phyloP scores from a whole-genome alignment of 495 filamentous ascomycete species.

The Alectoria sarmentosa region DNA sequence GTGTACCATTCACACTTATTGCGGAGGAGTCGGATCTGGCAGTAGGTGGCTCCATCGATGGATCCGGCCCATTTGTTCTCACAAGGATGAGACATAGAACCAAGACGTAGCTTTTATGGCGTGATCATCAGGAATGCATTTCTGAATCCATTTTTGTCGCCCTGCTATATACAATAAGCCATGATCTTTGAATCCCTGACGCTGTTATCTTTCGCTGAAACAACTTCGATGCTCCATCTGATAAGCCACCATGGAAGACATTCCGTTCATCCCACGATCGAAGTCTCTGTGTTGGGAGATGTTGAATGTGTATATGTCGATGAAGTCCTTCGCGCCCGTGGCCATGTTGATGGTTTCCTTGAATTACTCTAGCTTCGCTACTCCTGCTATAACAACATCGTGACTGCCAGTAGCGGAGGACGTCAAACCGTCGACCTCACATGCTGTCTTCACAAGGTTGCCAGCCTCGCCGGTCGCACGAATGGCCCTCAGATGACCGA shows the following conservation, averaged over 20 bases:
- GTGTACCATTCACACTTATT: not conserved
- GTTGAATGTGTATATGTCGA: slow-evolving; percentile 58
- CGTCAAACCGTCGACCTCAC: slow-evolving; percentile 46
- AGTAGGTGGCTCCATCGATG: not conserved
- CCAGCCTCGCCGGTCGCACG: slow-evolving; percentile 67
- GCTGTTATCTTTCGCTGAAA: not conserved
- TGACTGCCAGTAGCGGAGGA: slow-evolving; percentile 37
- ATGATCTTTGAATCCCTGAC: not conserved
- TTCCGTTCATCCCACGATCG: slow-evolving; percentile 63
- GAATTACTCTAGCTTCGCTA: slow-evolving; percentile 46
- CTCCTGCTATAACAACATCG: slow-evolving; percentile 52
- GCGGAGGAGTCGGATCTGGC: not conserved
- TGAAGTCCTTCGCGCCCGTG: slow-evolving; percentile 55
- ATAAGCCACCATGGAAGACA: slow-evolving; percentile 30
- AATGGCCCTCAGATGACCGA: slow-evolving; percentile 73
- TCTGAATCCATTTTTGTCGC: no score
- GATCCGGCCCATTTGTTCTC: not conserved
- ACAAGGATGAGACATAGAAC: not conserved
- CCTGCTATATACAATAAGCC: not conserved
- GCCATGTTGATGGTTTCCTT: slow-evolving; percentile 49
- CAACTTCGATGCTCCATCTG: not conserved
- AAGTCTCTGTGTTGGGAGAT: slow-evolving; percentile 66
- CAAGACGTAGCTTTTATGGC: not conserved
- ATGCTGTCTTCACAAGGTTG: slow-evolving; percentile 50
- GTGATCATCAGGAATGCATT: not conserved